These are phyloP conservation scores for Scutellaria baicalensis DNA, from an alignment of 257 asterid genomes.

Conservation along the genomic window DNA sequence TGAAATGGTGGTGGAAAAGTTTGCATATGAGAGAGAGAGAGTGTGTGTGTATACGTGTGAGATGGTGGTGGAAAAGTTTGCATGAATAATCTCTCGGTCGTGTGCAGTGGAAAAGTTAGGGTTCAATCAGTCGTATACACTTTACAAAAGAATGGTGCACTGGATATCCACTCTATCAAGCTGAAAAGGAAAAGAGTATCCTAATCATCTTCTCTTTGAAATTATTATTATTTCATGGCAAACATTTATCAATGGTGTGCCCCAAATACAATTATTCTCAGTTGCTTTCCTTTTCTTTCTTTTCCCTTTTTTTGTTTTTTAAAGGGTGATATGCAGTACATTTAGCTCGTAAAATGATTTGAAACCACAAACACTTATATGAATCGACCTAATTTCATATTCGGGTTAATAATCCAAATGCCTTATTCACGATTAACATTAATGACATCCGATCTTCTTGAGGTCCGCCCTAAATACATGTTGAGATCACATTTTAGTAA, in stretches of 20 bases:
- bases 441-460: no score
- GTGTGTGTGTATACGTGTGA: background rate
- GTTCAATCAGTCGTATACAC: slow-evolving; percentile 24
- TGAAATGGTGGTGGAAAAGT: slow-evolving; percentile 6
- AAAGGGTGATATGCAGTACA: no score
- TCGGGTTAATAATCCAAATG: no score
- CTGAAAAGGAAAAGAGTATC: slow-evolving; percentile 14
- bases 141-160: slow-evolving; percentile 20
- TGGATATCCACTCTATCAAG: slow-evolving; percentile 25
- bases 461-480: no score
- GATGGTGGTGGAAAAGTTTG: slow-evolving; percentile 15
- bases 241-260: slow-evolving; percentile 44
- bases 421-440: no score
- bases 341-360: no score
- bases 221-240: slow-evolving; percentile 28
- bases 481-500: no score
- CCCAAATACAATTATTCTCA: slow-evolving; percentile 38
- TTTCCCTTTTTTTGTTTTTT: no score
- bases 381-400: no score
- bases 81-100: background rate
- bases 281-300: no score
- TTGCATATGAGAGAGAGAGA: background rate
- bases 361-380: no score
- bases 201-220: slow-evolving; percentile 16
- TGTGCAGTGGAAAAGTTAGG: slow-evolving; percentile 19